Percentiles rank a stretch among this genome's conserved stretches.
Conservation (phyloP, 2,329 filamentous ascomycete species). For the Paraconiothyrium sp. region DNA sequence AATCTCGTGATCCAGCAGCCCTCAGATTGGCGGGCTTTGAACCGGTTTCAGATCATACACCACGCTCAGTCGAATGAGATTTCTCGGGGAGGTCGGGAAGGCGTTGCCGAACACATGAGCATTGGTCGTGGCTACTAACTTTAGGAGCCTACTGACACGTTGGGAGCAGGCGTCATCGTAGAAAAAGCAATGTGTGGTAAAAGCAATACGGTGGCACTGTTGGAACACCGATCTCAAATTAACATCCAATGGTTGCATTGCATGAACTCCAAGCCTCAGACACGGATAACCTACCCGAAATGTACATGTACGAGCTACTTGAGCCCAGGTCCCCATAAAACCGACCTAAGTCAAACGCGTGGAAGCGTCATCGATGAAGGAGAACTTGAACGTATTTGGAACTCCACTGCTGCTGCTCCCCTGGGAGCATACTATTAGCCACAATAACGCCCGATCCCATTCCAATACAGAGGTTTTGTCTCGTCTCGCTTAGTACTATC, state of each 20-base stretch:
- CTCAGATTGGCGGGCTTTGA: neutral
- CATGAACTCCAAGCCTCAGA: neutral
- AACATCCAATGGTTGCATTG: neutral
- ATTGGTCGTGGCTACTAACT: neutral
- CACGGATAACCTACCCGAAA: neutral
- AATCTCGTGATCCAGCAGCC: neutral
- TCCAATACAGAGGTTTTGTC: neutral
- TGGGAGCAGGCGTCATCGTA: neutral
- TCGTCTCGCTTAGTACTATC: slow-evolving; percentile 23
- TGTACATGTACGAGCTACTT: neutral
- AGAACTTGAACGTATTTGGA: neutral
- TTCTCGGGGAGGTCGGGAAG: neutral
- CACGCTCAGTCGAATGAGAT: neutral
- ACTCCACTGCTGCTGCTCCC: neutral
- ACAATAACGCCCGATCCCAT: neutral
- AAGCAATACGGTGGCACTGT: slow-evolving; percentile 2
- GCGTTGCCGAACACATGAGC: neutral
- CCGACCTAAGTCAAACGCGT: neutral
- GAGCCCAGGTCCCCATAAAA: neutral
- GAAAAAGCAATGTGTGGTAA: neutral
- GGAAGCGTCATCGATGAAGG: neutral
- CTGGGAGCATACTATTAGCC: neutral
- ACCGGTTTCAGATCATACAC: neutral
- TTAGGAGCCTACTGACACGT: neutral
- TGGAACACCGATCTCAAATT: neutral